A percentile compares a stretch with the other conserved stretches of the same genome.
Conservation (phyloP, 2,329 filamentous ascomycete species). For the Orbilia oligospora region DNA sequence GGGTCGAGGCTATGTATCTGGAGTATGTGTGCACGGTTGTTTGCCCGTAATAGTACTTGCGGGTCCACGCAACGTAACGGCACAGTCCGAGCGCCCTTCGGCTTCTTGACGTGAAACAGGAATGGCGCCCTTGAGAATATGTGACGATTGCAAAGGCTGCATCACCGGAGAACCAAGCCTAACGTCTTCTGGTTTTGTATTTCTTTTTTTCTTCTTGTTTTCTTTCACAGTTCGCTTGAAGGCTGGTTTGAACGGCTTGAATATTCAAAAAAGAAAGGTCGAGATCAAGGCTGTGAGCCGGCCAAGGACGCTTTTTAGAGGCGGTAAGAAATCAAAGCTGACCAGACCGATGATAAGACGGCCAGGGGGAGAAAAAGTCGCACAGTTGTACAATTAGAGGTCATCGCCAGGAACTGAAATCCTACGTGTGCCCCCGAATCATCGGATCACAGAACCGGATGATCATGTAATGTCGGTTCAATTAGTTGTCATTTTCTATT, state of each 20-base stretch:
- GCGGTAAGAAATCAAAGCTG: not conserved
- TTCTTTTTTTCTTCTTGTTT: not conserved
- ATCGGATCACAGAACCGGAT: conserved; percentile 7
- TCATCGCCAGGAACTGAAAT: conserved; percentile 48
- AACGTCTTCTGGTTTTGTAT: not conserved
- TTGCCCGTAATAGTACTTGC: not conserved
- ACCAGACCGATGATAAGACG: not conserved
- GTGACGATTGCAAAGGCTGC: not conserved
- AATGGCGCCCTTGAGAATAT: not conserved
- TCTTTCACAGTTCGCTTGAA: not conserved
- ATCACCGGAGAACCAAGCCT: not conserved
- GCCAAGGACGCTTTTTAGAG: not conserved
- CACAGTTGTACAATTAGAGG: conserved; percentile 27
- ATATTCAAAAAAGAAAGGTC: not conserved
- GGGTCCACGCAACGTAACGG: not conserved
- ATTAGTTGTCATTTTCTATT: conserved; percentile 12
- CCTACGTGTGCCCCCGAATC: conserved; percentile 43
- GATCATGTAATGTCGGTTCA: not conserved
- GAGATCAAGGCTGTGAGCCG: conserved; percentile 11
- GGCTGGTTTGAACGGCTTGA: not conserved
- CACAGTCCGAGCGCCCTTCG: conserved; percentile 2
- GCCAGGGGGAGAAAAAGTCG: conserved; percentile 21
- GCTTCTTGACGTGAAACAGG: conserved; percentile 3
- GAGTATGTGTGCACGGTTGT: not conserved
- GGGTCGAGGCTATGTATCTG: not conserved